phyloP scores from a whole-genome alignment of 2,329 filamentous ascomycete genomes.

The Diaporthe amygdali region DNA sequence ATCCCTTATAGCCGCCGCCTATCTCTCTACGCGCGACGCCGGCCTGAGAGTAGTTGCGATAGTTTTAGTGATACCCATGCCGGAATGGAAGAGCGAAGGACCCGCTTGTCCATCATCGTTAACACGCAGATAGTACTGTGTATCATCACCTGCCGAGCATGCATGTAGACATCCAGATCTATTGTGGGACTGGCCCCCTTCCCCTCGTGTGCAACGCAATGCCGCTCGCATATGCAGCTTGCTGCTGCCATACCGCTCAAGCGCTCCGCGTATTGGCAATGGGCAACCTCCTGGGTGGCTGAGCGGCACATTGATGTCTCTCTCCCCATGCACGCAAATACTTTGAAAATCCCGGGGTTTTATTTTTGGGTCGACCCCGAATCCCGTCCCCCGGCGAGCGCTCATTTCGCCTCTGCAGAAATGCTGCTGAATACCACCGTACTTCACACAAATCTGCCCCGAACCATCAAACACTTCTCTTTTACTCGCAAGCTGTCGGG shows the following conservation, averaged over 20 bases:
- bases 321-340: not conserved
- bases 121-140: not conserved
- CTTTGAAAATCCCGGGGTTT: not conserved
- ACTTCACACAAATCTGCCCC: not conserved
- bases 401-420: not conserved
- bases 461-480: not conserved
- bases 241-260: constrained; percentile 10
- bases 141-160: not conserved
- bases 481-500: not conserved
- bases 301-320: not conserved
- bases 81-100: not conserved
- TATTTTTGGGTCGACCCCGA: constrained; percentile 3
- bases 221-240: not conserved
- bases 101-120: not conserved
- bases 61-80: not conserved
- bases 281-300: not conserved
- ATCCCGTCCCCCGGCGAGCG: not conserved
- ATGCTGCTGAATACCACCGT: not conserved
- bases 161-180: not conserved
- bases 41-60: not conserved
- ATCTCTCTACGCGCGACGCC: not conserved
- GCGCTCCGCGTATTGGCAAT: constrained; percentile 2
- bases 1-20: not conserved
- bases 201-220: not conserved
- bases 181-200: not conserved